A percentile compares a stretch with the other conserved stretches of the same genome.
These are phyloP conservation scores for Globisporangium barbulae DNA, from an alignment of 352 stramenopile genomes.

Conservation along the genomic window DNA sequence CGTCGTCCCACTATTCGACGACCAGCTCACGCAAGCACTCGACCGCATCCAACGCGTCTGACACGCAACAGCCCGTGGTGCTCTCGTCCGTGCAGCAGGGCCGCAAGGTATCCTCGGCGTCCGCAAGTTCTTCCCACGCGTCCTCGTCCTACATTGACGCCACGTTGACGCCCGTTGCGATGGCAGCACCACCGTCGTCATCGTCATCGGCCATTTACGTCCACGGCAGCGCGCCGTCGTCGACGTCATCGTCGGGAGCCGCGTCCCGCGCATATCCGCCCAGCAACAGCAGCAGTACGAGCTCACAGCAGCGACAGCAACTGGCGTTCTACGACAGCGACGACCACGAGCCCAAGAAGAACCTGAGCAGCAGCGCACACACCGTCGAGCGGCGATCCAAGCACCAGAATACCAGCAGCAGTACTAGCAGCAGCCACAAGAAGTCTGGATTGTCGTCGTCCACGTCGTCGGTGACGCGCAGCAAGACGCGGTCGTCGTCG, in stretches of 20 bases:
- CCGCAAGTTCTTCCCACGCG: background rate
- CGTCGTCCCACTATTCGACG: conserved; percentile 2
- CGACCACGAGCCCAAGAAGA: background rate
- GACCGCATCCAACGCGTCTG: conserved; percentile 1
- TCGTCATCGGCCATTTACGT: conserved; percentile 9
- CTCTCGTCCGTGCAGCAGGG: conserved; percentile 6
- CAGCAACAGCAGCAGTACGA: conserved; percentile 21
- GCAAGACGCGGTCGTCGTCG: conserved; percentile 33
- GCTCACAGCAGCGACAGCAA: background rate
- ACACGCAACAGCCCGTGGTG: background rate
- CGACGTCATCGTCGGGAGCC: conserved; percentile 1
- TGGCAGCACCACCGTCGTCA: background rate
- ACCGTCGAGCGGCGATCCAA: conserved; percentile 5
- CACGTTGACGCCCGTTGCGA: conserved; percentile 3
- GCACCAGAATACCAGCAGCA: background rate
- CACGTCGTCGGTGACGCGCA: conserved; percentile 21
- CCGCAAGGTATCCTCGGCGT: conserved; percentile 3
- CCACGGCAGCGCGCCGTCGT: conserved; percentile 14
- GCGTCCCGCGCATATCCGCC: conserved; percentile 9
- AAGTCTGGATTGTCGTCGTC: conserved; percentile 21
- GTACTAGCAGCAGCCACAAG: background rate
- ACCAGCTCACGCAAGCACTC: conserved; percentile 9
- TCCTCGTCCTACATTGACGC: background rate
- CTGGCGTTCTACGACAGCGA: conserved; percentile 6
- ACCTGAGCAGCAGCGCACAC: conserved; percentile 11